Percentiles rank a stretch among this genome's conserved stretches.
Evolutionary conservation across 352 stramenopile genomes (phyloP).

Genomic region (Globisporangium polare): DNA sequence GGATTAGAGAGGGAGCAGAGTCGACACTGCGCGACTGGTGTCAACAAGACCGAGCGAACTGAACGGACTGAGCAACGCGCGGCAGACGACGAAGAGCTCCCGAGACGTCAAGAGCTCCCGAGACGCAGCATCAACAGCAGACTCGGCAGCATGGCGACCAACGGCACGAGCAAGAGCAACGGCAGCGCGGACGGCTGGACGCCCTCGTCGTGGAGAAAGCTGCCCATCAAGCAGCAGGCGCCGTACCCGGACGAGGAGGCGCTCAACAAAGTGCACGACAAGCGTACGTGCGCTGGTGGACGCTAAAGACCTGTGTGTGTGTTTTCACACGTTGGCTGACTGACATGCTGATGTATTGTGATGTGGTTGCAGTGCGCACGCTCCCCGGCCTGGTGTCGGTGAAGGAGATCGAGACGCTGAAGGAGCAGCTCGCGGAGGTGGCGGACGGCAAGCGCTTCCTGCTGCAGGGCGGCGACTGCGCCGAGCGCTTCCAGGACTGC

Average conservation of each 20-base stretch:
- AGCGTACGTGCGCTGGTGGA: constrained; percentile 34
- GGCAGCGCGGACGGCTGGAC: constrained; percentile 35
- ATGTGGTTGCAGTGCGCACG: constrained; percentile 48
- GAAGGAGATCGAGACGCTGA: constrained; percentile 92
- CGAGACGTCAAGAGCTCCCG: background rate
- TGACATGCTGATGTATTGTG: constrained; percentile 25
- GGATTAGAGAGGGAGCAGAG: background rate
- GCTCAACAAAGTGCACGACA: constrained; percentile 65
- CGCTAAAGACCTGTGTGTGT: background rate
- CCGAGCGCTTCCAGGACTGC: constrained; percentile 95
- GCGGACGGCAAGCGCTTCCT: constrained; percentile 96
- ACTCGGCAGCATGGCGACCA: constrained; percentile 1
- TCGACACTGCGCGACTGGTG: constrained; percentile 1
- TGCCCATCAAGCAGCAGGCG: constrained; percentile 84
- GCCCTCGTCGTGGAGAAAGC: constrained; percentile 67
- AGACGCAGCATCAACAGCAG: background rate
- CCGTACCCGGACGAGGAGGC: constrained; percentile 64
- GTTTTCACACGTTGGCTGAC: background rate
- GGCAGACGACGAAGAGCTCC: background rate
- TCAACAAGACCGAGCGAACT: background rate
- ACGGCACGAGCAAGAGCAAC: constrained; percentile 4
- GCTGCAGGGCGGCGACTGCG: constrained; percentile 98
- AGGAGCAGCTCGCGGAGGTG: constrained; percentile 90
- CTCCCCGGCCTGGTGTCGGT: constrained; percentile 94
- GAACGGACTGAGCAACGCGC: constrained; percentile 3